phyloP scores from a whole-genome alignment of 768 basidiomycete genomes.

The Porphyrellus cyaneotinctus region DNA sequence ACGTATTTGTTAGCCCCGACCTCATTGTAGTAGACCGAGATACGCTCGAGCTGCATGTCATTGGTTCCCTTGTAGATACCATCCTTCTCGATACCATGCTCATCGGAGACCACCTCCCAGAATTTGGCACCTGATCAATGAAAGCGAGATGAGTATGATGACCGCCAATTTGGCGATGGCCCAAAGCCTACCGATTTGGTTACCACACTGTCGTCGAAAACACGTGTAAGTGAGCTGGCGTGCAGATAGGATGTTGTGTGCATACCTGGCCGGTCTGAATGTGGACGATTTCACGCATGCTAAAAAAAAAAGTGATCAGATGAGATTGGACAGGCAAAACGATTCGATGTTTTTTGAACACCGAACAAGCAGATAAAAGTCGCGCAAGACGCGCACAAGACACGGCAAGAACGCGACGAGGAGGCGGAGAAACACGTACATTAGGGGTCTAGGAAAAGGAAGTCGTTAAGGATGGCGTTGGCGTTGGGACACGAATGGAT shows the following conservation, averaged over 20 bases:
- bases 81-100: conserved; percentile 94
- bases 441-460: conserved; percentile 19
- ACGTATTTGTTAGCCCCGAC: conserved; percentile 95
- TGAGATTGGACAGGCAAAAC: conserved; percentile 11
- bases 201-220: conserved; percentile 72
- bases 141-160: conserved; percentile 19
- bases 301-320: conserved; percentile 36
- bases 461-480: conserved; percentile 30
- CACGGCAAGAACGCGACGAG: conserved; percentile 20
- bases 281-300: conserved; percentile 99
- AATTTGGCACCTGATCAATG: conserved; percentile 73
- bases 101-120: conserved; percentile 98
- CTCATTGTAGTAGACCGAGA: conserved; percentile 98
- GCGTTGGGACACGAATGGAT: conserved; percentile 32
- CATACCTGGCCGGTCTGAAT: conserved; percentile 96
- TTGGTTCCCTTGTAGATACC: conserved; percentile 91
- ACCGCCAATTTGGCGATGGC: conserved; percentile 11
- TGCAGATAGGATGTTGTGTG: conserved; percentile 5
- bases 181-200: conserved; percentile 86
- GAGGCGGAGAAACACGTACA: conserved; percentile 29
- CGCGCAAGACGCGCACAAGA: conserved; percentile 28
- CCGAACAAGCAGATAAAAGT: conserved; percentile 16
- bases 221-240: conserved; percentile 25
- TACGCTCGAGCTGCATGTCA: conserved; percentile 95
- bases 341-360: conserved; percentile 17